A percentile compares a stretch with the other conserved stretches of the same genome.
Evolutionary conservation across 805 yeast genomes (phyloP).

Genomic region (Myxozyma kluyveri): DNA sequence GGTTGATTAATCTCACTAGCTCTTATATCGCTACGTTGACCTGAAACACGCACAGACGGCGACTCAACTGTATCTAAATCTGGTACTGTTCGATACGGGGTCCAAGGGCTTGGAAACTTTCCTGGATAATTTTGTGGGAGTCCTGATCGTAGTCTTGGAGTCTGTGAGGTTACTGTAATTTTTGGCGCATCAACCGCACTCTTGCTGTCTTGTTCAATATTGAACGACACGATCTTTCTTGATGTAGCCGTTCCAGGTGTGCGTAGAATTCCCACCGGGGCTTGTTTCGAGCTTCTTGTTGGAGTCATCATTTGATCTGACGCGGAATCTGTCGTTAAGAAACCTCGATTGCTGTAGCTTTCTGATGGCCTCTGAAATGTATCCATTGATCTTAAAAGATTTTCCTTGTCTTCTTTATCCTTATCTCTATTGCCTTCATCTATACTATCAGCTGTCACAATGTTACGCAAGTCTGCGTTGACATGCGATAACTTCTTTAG

Average conservation of each 20-base stretch:
- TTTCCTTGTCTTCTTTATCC: neutral
- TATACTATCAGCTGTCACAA: no score
- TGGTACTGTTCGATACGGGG: no score
- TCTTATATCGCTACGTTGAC: no score
- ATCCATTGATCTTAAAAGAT: neutral
- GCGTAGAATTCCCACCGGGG: slow-evolving; percentile 23
- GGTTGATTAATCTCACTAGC: no score
- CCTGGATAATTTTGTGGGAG: slow-evolving; percentile 31
- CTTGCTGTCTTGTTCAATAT: neutral
- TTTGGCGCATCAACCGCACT: no score
- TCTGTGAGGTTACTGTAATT: neutral
- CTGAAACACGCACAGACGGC: no score
- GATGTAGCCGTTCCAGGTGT: slow-evolving; percentile 25
- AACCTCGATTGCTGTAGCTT: neutral
- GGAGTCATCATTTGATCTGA: no score
- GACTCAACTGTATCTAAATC: no score
- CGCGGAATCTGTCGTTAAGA: no score
- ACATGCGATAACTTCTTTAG: slow-evolving; percentile 6
- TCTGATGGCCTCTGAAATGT: neutral
- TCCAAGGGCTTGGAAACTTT: slow-evolving; percentile 32
- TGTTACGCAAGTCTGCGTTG: no score
- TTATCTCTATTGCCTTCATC: no score
- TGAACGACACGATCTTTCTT: slow-evolving; percentile 25
- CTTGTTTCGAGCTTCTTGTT: no score
- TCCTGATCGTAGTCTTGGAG: slow-evolving; percentile 24